A percentile compares a stretch with the other conserved stretches of the same genome.
phyloP scores from a whole-genome alignment of 108 stramenopile genomes.

The Schizochytrium sp. region DNA sequence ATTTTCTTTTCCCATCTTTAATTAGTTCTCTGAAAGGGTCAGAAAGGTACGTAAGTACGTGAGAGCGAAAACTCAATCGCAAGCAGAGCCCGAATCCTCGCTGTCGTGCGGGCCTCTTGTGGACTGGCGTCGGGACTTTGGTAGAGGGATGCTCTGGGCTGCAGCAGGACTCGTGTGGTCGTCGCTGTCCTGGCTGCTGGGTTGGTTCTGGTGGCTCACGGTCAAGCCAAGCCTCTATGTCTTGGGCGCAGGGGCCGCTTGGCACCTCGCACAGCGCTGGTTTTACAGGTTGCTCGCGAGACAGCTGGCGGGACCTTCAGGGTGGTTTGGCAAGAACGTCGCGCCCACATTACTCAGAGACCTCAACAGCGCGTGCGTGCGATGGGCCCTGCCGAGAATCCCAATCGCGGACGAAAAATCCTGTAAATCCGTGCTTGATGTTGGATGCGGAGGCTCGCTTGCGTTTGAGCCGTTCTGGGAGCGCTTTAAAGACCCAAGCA shows the following conservation, averaged over 20 bases:
- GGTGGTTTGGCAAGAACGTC: conserved; percentile 21
- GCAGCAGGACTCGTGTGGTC: background rate
- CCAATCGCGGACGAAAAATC: background rate
- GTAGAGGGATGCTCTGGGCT: background rate
- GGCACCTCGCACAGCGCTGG: conserved; percentile 42
- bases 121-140: no score
- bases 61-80: no score
- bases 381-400: background rate
- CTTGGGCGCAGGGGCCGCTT: background rate
- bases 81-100: no score
- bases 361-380: background rate
- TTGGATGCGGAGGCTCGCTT: conserved; percentile 4
- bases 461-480: background rate
- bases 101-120: no score
- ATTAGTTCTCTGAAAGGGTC: no score
- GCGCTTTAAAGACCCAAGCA: background rate
- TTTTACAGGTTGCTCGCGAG: background rate
- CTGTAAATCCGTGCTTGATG: background rate
- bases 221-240: conserved; percentile 14
- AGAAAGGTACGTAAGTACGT: no score
- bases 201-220: conserved; percentile 48
- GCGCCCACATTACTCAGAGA: background rate
- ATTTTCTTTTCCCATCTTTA: no score
- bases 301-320: background rate
- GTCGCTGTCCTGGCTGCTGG: conserved; percentile 18